These are phyloP conservation scores for Aspergillus ellipticus DNA, from an alignment of 495 filamentous ascomycete species.

Conservation along the genomic window DNA sequence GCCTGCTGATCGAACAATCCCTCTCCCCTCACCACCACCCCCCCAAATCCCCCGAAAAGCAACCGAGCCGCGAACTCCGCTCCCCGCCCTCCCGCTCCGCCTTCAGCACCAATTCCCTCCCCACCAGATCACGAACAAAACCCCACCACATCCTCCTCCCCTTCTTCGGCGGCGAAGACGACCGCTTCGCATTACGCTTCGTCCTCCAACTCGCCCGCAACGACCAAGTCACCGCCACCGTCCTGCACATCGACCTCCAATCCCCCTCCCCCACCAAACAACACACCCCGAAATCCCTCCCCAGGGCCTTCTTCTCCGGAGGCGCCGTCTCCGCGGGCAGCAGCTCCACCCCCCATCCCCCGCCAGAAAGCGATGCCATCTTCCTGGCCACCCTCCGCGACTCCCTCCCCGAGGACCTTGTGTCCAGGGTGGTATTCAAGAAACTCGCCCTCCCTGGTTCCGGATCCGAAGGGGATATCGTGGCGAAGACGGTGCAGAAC, in stretches of 20 bases:
- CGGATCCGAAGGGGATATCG: background rate
- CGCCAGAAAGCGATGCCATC: too few relatives aligned
- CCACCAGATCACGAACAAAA: conserved; percentile 47
- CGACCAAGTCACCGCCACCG: conserved; percentile 55
- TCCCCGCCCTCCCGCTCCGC: conserved; percentile 40
- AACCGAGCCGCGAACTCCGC: conserved; percentile 29
- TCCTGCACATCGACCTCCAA: conserved; percentile 25
- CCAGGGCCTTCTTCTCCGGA: too few relatives aligned
- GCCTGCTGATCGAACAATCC: conserved; percentile 13
- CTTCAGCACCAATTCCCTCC: conserved; percentile 49
- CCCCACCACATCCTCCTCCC: conserved; percentile 83
- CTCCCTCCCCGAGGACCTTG: conserved; percentile 55
- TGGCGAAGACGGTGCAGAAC: background rate
- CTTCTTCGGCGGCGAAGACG: conserved; percentile 82
- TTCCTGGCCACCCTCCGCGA: conserved; percentile 63
- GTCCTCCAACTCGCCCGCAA: conserved; percentile 78
- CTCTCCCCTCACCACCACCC: too few relatives aligned
- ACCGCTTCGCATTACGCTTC: conserved; percentile 73
- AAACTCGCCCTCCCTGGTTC: background rate
- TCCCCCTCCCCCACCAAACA: background rate
- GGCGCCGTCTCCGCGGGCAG: too few relatives aligned
- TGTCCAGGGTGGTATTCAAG: conserved; percentile 58
- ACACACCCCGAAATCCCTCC: background rate
- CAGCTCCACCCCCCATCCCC: too few relatives aligned
- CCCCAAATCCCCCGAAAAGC: too few relatives aligned